Conservation (phyloP, 331 rosid genomes). For the Spiraea crenata region DNA sequence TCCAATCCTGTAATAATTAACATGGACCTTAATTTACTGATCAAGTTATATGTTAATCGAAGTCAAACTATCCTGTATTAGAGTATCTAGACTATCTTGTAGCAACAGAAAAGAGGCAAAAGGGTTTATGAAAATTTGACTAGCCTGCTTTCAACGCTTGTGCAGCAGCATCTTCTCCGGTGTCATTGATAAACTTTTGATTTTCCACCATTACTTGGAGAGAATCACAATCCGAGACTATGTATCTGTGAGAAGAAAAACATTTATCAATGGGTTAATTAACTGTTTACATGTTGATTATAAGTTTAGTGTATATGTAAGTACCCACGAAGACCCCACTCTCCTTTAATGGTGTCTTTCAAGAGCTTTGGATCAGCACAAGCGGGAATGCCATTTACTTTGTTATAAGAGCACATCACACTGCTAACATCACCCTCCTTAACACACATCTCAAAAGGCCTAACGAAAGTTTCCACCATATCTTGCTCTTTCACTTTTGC, state of each 20-base stretch:
- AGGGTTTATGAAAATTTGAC: background rate
- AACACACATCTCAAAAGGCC: slow-evolving; percentile 26
- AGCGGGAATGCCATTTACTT: slow-evolving; percentile 20
- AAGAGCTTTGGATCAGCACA: slow-evolving; percentile 28
- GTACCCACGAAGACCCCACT: slow-evolving; percentile 25
- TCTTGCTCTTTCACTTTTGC: slow-evolving; percentile 27
- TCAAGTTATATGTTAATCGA: background rate
- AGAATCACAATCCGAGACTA: slow-evolving; percentile 27
- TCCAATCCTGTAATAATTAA: slow-evolving; percentile 6
- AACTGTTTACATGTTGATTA: no score
- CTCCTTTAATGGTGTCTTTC: slow-evolving; percentile 12
- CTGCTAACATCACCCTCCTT: slow-evolving; percentile 27
- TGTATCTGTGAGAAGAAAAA: background rate
- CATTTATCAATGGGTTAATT: background rate
- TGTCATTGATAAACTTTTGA: slow-evolving; percentile 13
- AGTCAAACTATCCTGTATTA: no score
- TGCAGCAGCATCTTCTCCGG: slow-evolving; percentile 15
- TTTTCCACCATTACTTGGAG: slow-evolving; percentile 18
- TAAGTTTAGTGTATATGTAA: no score
- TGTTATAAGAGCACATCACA: slow-evolving; percentile 25
- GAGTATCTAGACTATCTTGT: no score
- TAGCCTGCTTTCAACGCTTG: slow-evolving; percentile 24
- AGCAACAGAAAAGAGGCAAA: background rate
- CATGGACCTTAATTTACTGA: background rate
- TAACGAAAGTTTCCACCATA: slow-evolving; percentile 25